These are phyloP conservation scores for Diaporthe caulivora DNA, from an alignment of 2,329 filamentous ascomycete genomes.

Conservation along the genomic window DNA sequence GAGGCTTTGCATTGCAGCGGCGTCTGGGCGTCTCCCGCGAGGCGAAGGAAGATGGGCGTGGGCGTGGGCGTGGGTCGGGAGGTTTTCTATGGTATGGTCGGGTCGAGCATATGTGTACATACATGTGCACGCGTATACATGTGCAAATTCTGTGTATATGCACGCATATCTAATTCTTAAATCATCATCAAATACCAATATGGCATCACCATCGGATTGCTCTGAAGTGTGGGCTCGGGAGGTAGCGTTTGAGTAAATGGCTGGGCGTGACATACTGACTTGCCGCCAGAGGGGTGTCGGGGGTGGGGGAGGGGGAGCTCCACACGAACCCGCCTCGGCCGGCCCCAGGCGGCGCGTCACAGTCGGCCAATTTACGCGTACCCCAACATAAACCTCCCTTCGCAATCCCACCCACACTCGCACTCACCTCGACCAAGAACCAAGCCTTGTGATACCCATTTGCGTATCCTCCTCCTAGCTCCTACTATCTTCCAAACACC, in stretches of 20 bases:
- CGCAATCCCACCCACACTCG: too few species aligned
- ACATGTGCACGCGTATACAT: neutral
- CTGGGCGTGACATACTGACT: neutral
- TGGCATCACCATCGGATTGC: neutral
- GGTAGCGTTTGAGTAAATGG: neutral
- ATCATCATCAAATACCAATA: neutral
- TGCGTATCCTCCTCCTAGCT: neutral
- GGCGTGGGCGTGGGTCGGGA: neutral
- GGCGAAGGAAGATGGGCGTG: neutral
- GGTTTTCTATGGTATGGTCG: neutral
- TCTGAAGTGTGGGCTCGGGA: neutral
- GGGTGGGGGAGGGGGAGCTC: too few species aligned
- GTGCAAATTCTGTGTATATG: neutral
- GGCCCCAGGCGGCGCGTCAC: slow-evolving; percentile 1
- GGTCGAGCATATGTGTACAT: neutral
- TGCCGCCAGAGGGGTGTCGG: neutral
- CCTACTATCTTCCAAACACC: neutral
- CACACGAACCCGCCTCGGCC: too few species aligned
- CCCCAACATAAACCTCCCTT: neutral
- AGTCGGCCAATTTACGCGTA: slow-evolving; percentile 23
- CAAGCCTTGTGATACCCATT: neutral
- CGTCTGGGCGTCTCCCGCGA: slow-evolving; percentile 18
- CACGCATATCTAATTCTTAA: slow-evolving; percentile 20
- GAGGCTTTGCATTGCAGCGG: slow-evolving; percentile 38
- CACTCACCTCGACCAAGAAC: neutral